phyloP scores from a whole-genome alignment of 257 asterid genomes.

The Jacaranda mimosifolia region DNA sequence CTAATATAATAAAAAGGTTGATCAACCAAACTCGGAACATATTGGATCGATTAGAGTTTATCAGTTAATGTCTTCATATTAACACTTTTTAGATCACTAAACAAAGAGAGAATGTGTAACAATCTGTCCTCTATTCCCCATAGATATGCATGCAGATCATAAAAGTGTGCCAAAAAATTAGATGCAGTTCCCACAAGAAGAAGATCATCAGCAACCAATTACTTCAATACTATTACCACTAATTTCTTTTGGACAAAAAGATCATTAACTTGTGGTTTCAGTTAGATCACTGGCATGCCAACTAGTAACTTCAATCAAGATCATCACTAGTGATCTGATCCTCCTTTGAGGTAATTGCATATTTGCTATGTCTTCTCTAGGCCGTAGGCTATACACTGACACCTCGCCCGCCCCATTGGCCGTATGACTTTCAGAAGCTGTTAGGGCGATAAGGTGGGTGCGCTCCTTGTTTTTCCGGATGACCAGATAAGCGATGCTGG shows the following conservation, averaged over 20 bases:
- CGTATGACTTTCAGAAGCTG: conserved; percentile 51
- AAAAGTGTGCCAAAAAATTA: not conserved
- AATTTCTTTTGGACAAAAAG: conserved; percentile 21
- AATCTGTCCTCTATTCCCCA: no score
- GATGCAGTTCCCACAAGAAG: conserved; percentile 13
- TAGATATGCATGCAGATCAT: not conserved
- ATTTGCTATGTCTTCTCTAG: conserved; percentile 75
- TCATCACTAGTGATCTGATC: conserved; percentile 40
- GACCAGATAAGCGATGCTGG: conserved; percentile 70
- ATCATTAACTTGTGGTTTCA: conserved; percentile 6
- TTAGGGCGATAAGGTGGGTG: conserved; percentile 65
- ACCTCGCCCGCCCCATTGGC: conserved; percentile 35
- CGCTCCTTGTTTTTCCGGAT: conserved; percentile 71
- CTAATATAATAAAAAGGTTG: no score
- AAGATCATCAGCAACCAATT: not conserved
- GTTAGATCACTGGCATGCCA: not conserved
- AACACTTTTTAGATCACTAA: no score
- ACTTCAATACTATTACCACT: conserved; percentile 33
- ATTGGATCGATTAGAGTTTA: no score
- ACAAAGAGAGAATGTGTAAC: no score
- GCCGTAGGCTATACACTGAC: conserved; percentile 37
- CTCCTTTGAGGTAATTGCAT: conserved; percentile 87
- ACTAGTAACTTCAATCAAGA: conserved; percentile 38
- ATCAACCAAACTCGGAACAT: no score
- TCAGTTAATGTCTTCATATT: no score